Conservation (phyloP, 306 rosid genomes). For the Hippophae gyantsensis region DNA sequence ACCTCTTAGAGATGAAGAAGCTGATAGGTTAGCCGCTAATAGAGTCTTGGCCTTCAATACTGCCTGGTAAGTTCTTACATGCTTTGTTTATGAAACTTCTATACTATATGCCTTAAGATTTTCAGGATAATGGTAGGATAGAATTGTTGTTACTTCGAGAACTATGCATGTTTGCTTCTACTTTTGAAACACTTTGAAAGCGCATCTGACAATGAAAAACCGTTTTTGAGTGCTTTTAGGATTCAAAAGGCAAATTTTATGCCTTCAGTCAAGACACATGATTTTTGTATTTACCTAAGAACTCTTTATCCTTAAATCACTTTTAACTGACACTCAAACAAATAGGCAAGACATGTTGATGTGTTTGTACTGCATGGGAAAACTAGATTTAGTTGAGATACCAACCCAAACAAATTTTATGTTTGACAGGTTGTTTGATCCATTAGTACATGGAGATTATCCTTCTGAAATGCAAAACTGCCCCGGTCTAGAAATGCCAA, state of each 20-base stretch:
- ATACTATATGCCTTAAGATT: background rate
- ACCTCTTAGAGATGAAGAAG: constrained; percentile 42
- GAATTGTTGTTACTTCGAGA: too few species aligned
- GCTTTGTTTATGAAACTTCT: background rate
- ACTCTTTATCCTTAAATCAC: too few species aligned
- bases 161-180: too few species aligned
- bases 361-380: too few species aligned
- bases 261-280: too few species aligned
- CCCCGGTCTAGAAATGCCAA: constrained; percentile 41
- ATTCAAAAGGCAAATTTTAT: too few species aligned
- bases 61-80: constrained; percentile 32
- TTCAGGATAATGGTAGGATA: background rate
- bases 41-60: constrained; percentile 44
- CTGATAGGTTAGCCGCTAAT: constrained; percentile 32
- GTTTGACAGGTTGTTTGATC: constrained; percentile 36
- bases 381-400: background rate
- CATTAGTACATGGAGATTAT: constrained; percentile 49
- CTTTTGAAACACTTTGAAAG: too few species aligned
- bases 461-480: constrained; percentile 44
- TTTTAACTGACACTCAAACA: too few species aligned
- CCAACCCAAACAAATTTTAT: background rate
- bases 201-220: too few species aligned
- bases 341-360: too few species aligned
- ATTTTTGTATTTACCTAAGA: too few species aligned
- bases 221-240: too few species aligned